phyloP scores from a whole-genome alignment of 192 early-diverging fungal species.

The Coemansia sp. region DNA sequence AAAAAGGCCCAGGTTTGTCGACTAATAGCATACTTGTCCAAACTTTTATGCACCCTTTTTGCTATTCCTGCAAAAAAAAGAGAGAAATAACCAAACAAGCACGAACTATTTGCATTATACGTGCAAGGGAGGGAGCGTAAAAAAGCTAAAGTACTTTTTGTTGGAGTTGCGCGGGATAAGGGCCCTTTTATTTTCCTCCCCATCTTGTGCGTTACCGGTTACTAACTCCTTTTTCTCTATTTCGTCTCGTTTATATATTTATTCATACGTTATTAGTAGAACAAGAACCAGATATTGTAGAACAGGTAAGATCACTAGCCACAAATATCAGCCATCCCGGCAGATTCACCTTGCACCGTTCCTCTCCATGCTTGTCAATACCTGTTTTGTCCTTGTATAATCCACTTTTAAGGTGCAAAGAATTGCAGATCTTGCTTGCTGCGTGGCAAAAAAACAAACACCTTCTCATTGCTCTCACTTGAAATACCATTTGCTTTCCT shows the following conservation, averaged over 20 bases:
- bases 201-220: neutral
- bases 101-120: neutral
- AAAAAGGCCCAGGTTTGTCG: neutral
- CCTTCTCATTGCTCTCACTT: no score
- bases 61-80: neutral
- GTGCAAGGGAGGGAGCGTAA: no score
- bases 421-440: neutral
- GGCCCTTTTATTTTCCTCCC: neutral
- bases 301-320: slow-evolving; percentile 5
- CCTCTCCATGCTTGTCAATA: neutral
- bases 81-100: neutral
- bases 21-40: slow-evolving; percentile 1
- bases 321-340: slow-evolving; percentile 4
- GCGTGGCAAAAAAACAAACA: no score
- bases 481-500: neutral
- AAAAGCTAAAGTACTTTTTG: no score
- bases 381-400: neutral
- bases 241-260: neutral
- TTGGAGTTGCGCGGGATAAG: neutral
- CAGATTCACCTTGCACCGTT: neutral
- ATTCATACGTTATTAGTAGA: neutral
- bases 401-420: neutral
- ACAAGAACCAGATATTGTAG: neutral
- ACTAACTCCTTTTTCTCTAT: slow-evolving; percentile 6
- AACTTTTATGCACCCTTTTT: neutral